Evolutionary conservation across 306 rosid genomes (phyloP), one percentile per base, ranked within the genome.

Genomic region (Castanea crenata): DNA sequence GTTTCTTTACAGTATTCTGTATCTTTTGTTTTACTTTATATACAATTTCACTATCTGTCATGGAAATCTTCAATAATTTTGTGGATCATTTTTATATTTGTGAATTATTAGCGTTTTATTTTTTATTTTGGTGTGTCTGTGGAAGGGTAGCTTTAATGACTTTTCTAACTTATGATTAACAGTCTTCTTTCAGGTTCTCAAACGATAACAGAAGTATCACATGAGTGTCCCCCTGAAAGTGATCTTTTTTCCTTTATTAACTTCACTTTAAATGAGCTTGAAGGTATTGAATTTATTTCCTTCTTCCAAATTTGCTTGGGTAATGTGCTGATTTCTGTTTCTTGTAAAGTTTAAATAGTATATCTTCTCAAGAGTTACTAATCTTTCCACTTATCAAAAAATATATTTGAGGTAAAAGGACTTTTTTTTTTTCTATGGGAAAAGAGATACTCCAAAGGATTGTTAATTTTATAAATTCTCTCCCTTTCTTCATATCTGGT

Each of bases 181-280:
- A 81, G 82, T 68, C 80, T 67, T 38, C 69, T 81, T 87, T 78
- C 86, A 85, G 91, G 82, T 79, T 85, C 41, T 83, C 87, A 34
- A 56, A 78, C 86, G 14, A 81, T 75, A 57, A 27, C 89, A 15
- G 75, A 76, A 80, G 73, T 78, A 32, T 84, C 84, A 29, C 73
- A 74, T 52, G 78, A 91, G 76, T 81, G 85, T 70, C 73, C 84
- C 12, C 15, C 77, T 10, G 85, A 80, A 74, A 86, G 23, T 72
- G 90, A 87, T 74, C 69, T 89, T 77, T 86, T 90, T 76, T 83
- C 95, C 76, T 91, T 91, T 86, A 85, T 92, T 64, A 87, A 86
- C 78, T 87, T 90, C 61, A 84, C 87, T 23, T 21, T 91, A 55
- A 83, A 87, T 72, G 85, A 89, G 76, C 78, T 61, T 55, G 95